These are phyloP conservation scores for Eudorina sp. DNA, from an alignment of 139 green algal genomes.

Conservation along the genomic window DNA sequence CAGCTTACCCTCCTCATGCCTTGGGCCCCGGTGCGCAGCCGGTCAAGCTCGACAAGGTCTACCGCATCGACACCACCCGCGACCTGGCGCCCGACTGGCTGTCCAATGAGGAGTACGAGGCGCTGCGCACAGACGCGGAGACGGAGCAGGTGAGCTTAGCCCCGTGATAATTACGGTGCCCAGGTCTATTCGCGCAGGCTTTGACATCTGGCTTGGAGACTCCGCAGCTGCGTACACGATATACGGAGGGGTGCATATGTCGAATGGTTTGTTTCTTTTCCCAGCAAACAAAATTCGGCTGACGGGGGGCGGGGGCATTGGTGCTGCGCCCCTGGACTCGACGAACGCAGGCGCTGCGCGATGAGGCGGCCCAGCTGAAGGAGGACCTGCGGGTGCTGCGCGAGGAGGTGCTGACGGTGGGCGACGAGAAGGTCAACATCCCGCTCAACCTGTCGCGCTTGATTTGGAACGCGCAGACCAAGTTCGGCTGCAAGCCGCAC, in stretches of 20 bases:
- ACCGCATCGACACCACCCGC: conserved; percentile 44
- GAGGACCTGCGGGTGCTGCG: conserved; percentile 87
- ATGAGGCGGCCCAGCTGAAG: conserved; percentile 43
- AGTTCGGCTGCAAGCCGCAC: conserved; percentile 74
- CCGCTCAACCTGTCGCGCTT: conserved; percentile 95
- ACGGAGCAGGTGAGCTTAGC: conserved; percentile 39
- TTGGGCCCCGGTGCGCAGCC: conserved; percentile 16
- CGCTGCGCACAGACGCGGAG: conserved; percentile 70
- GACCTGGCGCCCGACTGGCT: conserved; percentile 75
- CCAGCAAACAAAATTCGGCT: too few species aligned
- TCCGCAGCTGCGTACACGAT: too few species aligned
- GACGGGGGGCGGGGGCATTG: too few species aligned
- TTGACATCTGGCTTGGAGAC: too few species aligned
- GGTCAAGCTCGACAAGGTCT: conserved; percentile 54
- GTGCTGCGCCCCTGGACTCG: too few species aligned
- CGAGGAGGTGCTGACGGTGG: conserved; percentile 83
- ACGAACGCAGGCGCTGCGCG: conserved; percentile 43
- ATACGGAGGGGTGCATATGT: too few species aligned
- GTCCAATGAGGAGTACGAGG: conserved; percentile 66
- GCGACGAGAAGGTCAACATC: conserved; percentile 87
- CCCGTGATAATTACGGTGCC: too few species aligned
- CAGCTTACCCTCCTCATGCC: too few species aligned
- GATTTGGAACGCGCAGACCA: conserved; percentile 95
- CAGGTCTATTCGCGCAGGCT: too few species aligned
- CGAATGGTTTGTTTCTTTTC: too few species aligned